phyloP scores from a whole-genome alignment of 257 asterid species.

The Euphrasia confusa region DNA sequence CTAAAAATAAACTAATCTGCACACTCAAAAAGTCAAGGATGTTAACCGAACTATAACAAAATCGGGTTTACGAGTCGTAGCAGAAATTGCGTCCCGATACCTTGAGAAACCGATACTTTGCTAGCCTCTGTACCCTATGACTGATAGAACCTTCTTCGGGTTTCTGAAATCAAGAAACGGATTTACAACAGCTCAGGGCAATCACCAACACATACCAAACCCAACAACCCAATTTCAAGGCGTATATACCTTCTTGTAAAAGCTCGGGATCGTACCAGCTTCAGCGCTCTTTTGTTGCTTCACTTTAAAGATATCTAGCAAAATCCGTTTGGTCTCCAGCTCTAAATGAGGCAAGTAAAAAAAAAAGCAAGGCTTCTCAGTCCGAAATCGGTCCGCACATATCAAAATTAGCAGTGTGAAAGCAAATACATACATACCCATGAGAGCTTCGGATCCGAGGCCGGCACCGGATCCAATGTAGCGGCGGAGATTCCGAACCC shows the following conservation, averaged over 20 bases:
- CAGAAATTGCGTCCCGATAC: slow-evolving; percentile 36
- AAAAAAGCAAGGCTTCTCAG: slow-evolving; percentile 19
- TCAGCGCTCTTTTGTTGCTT: slow-evolving; percentile 92
- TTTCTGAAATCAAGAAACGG: slow-evolving; percentile 49
- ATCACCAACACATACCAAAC: neutral
- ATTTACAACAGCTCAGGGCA: slow-evolving; percentile 17
- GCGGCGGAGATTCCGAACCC: slow-evolving; percentile 99
- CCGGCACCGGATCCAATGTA: slow-evolving; percentile 99
- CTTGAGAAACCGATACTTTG: slow-evolving; percentile 92
- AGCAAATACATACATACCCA: slow-evolving; percentile 53
- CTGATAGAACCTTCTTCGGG: slow-evolving; percentile 99
- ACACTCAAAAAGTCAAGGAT: slow-evolving; percentile 3
- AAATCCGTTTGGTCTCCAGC: slow-evolving; percentile 89
- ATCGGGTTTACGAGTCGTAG: slow-evolving; percentile 25
- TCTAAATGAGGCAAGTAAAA: slow-evolving; percentile 42
- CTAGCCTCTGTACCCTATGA: slow-evolving; percentile 95
- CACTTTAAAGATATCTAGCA: slow-evolving; percentile 90
- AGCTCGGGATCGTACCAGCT: slow-evolving; percentile 89
- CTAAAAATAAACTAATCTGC: slow-evolving; percentile 1
- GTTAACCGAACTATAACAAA: slow-evolving; percentile 9
- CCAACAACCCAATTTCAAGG: slow-evolving; percentile 1
- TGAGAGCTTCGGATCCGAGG: slow-evolving; percentile 97
- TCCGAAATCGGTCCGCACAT: neutral
- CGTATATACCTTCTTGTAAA: slow-evolving; percentile 72
- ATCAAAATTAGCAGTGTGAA: slow-evolving; percentile 15